Evolutionary conservation across 495 filamentous ascomycete genomes (phyloP), one percentile per base, ranked within the genome.

Genomic region (Bacidia rubella): DNA sequence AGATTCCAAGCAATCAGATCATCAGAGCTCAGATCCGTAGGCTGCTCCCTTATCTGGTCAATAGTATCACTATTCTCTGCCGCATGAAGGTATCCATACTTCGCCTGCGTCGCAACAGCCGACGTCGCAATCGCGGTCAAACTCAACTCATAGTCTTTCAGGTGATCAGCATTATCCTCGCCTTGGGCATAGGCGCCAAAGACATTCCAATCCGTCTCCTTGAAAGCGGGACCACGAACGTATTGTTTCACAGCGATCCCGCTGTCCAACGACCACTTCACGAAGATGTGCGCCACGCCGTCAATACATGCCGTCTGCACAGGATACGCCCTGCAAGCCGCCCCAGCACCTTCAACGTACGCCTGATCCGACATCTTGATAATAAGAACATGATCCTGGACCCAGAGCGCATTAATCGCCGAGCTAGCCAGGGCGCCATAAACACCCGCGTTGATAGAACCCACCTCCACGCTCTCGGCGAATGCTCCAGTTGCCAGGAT

Each of bases 351-450:
- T 19, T 26, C 27, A 24, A 19, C 47, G 22, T 49, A 49, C 1
- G 9, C 26, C 1, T 17, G 10, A 3, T 49, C 47, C 1, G 47
- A 12, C 20, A 49, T 49, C 4, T 49, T 49, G 10, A 49, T 49
- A 15, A 49, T 29, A 24, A 49, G 27, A 3, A 49, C 47, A 11
- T 2, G 15, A 3, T 49, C 47, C 27, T 49, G 47, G 22, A 20
- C 25, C 47, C 47, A 49, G 26, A 49, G 47, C 11, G 47, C 47
- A 4, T 49, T 49, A 24, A 49, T 32, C 1, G 47, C 47, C 1
- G 47, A 25, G 24, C 20, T 24, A 21, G 47, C 47, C 11, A 49
- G 22, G 20, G 47, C 47, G 21, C 47, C 47, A 21, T 49, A 49
- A 24, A 49, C 26, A 24, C 47, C 47, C 3, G 17, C 15, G 47